phyloP scores from a whole-genome alignment of 768 basidiomycete genomes.

The Psilocybe subaeruginosa region DNA sequence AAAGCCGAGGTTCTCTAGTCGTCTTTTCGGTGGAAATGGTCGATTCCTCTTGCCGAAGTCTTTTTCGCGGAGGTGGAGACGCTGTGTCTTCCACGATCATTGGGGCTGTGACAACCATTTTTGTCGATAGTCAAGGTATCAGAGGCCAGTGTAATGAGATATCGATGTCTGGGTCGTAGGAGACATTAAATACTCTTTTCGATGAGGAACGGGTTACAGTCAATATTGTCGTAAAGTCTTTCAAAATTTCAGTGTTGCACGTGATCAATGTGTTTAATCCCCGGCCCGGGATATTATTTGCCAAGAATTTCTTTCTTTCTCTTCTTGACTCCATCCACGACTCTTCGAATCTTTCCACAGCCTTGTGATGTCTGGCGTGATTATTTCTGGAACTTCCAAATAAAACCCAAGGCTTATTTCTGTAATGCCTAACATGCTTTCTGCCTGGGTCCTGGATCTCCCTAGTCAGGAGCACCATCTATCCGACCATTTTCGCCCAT shows the following conservation, averaged over 20 bases:
- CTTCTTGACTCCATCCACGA: not conserved
- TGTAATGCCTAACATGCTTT: not conserved
- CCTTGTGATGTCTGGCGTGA: not conserved
- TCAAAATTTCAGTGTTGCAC: constrained; percentile 18
- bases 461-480: not conserved
- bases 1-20: constrained; percentile 56
- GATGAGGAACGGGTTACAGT: too few relatives aligned
- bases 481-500: not conserved
- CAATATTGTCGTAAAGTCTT: not conserved
- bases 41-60: constrained; percentile 40
- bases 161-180: not conserved
- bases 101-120: constrained; percentile 12
- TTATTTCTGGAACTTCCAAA: not conserved
- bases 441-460: not conserved
- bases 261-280: constrained; percentile 5
- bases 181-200: too few relatives aligned
- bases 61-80: constrained; percentile 51
- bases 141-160: too few relatives aligned
- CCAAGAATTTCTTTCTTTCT: too few relatives aligned
- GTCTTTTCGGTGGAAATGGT: constrained; percentile 19
- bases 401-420: not conserved
- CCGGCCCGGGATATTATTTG: not conserved
- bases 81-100: constrained; percentile 20
- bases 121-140: not conserved
- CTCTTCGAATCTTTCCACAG: not conserved